Conservation (phyloP, 345 rosid species). For the Arabidopsis arenosa region DNA sequence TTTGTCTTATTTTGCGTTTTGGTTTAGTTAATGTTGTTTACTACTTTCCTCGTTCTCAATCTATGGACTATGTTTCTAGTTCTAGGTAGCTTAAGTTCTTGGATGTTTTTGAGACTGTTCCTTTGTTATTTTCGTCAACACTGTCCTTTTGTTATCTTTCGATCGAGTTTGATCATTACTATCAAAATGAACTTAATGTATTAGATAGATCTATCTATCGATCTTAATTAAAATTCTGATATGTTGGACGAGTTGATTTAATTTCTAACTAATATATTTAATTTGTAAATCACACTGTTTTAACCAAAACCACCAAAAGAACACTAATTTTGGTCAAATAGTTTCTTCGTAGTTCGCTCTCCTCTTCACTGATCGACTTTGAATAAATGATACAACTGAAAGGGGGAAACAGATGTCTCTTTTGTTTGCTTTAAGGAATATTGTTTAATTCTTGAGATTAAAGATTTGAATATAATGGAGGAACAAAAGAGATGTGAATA, state of each 20-base stretch:
- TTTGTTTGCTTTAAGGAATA: background rate
- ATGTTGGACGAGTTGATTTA: slow-evolving; percentile 10
- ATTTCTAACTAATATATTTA: background rate
- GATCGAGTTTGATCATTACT: slow-evolving; percentile 12
- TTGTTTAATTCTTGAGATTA: background rate
- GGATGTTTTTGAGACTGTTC: slow-evolving; percentile 33
- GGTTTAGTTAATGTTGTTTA: slow-evolving; percentile 27
- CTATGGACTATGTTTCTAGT: background rate
- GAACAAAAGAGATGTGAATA: background rate
- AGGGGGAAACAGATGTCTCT: background rate
- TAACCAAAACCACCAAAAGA: background rate
- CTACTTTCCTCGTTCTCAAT: slow-evolving; percentile 6
- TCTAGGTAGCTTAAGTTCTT: slow-evolving; percentile 26
- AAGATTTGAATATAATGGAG: background rate
- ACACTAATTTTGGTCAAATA: slow-evolving; percentile 7
- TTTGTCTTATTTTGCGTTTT: slow-evolving; percentile 24
- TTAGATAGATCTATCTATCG: slow-evolving; percentile 10
- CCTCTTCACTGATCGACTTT: background rate
- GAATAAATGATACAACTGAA: background rate
- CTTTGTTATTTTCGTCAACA: slow-evolving; percentile 29
- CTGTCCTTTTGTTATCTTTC: slow-evolving; percentile 18
- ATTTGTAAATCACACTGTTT: background rate
- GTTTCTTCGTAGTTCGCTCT: background rate
- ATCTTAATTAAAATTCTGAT: slow-evolving; percentile 7
- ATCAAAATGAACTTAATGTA: slow-evolving; percentile 11